Conservation (phyloP, 2,329 filamentous ascomycete species). For the Didymella pinodella region DNA sequence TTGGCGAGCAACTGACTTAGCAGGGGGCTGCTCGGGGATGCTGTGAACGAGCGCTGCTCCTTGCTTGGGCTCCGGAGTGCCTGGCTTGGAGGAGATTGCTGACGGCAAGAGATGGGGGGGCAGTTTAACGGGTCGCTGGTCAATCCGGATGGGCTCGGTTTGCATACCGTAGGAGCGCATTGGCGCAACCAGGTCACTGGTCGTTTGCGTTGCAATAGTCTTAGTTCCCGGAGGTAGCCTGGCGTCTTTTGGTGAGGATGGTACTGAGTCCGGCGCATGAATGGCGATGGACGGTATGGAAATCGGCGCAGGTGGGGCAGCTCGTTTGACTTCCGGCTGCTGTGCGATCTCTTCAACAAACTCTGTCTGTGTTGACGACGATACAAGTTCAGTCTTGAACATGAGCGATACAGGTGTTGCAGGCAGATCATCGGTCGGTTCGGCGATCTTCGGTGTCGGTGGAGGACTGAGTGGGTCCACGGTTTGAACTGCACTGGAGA, state of each 20-base stretch:
- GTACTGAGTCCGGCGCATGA: conserved; percentile 84
- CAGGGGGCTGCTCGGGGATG: conserved; percentile 23
- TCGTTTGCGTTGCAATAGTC: conserved; percentile 82
- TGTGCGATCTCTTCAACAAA: conserved; percentile 43
- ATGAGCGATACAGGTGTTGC: conserved; percentile 50
- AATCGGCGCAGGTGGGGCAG: conserved; percentile 50
- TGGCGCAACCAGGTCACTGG: conserved; percentile 57
- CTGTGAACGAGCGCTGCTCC: conserved; percentile 14
- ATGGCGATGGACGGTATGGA: conserved; percentile 87
- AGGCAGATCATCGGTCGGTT: conserved; percentile 44
- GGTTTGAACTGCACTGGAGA: conserved; percentile 71
- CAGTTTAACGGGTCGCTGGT: conserved; percentile 76
- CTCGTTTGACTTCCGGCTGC: conserved; percentile 29
- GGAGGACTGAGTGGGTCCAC: conserved; percentile 69
- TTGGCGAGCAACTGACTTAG: conserved; percentile 36
- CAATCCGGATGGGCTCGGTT: conserved; percentile 89
- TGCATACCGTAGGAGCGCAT: conserved; percentile 71
- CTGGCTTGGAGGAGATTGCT: conserved; percentile 66
- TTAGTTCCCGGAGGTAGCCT: conserved; percentile 83
- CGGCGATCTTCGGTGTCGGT: conserved; percentile 65
- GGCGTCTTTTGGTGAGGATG: conserved; percentile 75
- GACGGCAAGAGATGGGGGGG: conserved; percentile 82
- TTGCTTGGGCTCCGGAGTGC: conserved; percentile 46
- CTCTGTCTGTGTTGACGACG: conserved; percentile 69
- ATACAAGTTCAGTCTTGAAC: conserved; percentile 57